Evolutionary conservation across 1,139 yeast species (phyloP), one percentile per base, ranked within the genome.

Genomic region (Sugiyamaella novakii): DNA sequence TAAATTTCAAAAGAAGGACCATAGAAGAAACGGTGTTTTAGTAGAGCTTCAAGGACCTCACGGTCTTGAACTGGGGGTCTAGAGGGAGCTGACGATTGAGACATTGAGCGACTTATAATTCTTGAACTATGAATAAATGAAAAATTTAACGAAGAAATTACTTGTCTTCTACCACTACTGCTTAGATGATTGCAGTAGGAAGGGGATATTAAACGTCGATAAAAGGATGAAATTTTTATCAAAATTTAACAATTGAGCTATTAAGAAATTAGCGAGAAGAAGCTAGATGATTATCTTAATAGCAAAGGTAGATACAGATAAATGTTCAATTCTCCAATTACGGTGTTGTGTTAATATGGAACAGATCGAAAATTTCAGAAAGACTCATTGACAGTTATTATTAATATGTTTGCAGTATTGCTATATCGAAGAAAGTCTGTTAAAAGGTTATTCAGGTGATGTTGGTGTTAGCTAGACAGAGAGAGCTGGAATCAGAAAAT

Each of bases 1-100:
- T 94, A 94, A 57, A 92, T 82, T 67, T 94, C 98, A 66, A 94
- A 94, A 38, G 98, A 84, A 56, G 98, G 98, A 31, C 98, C 97
- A 67, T 81, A 92, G 73, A 94, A 94, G 76, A 94, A 94, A 69
- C 99, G 81, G 72, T 97, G 84, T 71, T 91, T 92, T 62, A 94
- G 77, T 50, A 91, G 87, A 68, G 87, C 85, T 70, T 94, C 99
- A 64, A 94, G 77, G 55, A 81, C 76, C 57, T 91, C 98, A 71
- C 98, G 46, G 18, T 42, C 46, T 17, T 42, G 39, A 33, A 34
- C 46, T 2, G 46, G 46, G 22, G 46, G 43, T 19, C 43, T 18
- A 5, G 43, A 39, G 17, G 36, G 24, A 11, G 25, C 19, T 14
- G 30, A 4, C 18, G 33, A 38, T 19, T 38, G 33, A 11, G 42